These are phyloP conservation scores for Talaromyces sp. DNA, from an alignment of 2,329 filamentous ascomycete species.

Conservation along the genomic window DNA sequence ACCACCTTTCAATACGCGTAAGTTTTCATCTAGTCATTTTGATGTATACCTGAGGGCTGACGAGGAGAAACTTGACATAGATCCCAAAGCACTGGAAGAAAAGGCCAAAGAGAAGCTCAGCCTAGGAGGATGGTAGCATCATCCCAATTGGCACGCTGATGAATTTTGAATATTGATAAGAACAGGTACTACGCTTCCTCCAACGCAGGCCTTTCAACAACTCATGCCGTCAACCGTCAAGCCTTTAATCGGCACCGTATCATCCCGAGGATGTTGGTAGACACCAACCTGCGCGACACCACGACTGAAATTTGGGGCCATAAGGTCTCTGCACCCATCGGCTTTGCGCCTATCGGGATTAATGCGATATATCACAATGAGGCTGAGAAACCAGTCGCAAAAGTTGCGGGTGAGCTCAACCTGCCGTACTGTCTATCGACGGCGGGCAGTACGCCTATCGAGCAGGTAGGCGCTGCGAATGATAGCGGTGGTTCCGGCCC, in stretches of 20 bases:
- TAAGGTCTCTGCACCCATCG: constrained; percentile 56
- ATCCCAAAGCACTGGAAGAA: constrained; percentile 58
- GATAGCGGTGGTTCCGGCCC: constrained; percentile 38
- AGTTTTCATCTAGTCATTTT: neutral
- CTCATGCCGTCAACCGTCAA: constrained; percentile 57
- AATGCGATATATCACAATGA: constrained; percentile 61
- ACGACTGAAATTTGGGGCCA: constrained; percentile 58
- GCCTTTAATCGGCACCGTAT: constrained; percentile 63
- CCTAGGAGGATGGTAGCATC: constrained; percentile 51
- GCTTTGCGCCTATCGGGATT: constrained; percentile 63
- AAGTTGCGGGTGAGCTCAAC: constrained; percentile 57
- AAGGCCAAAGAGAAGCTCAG: constrained; percentile 55
- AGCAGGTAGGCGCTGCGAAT: constrained; percentile 56
- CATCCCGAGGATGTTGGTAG: constrained; percentile 58
- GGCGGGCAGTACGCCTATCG: constrained; percentile 55
- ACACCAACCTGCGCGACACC: constrained; percentile 57
- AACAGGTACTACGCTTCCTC: constrained; percentile 35
- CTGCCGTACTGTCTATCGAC: constrained; percentile 59
- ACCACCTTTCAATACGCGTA: constrained; percentile 52
- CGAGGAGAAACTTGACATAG: constrained; percentile 15
- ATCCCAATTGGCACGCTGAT: neutral
- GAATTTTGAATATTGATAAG: neutral
- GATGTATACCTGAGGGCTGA: neutral
- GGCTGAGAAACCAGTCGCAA: constrained; percentile 58
- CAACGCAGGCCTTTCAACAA: constrained; percentile 38